Evolutionary conservation across 768 basidiomycete species (phyloP), one percentile per base, ranked within the genome.

Genomic region (Xerocomus potaroensis): DNA sequence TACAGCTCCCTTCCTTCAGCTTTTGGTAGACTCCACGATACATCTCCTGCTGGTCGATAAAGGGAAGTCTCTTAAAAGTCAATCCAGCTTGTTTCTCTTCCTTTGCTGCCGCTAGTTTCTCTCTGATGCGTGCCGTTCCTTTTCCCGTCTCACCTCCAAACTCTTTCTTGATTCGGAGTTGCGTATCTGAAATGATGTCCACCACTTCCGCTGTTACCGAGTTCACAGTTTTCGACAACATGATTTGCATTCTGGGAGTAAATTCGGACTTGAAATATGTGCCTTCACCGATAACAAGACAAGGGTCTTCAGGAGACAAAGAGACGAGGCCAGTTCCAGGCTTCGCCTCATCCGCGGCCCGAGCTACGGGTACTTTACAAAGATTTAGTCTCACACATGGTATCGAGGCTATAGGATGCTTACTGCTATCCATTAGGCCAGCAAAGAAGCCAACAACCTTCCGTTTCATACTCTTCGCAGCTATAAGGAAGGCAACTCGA

Each of bases 21-120:
- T 81, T 79, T 61, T 91, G 76, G 66, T 96, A 99, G 5, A 98
- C 96, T 49, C 90, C 77, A 15, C 84, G 81, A 67, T 98, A 99
- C 84, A 96, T 97, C 43, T 90, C 81, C 51, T 87, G 81, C 63
- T 98, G 96, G 70, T 99, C 89, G 51, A 99, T 81, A 62, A 84
- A 84, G 1, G 94, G 92, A 47, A 98, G 67, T 31, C 72, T 74
- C 68, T 93, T 92, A 76, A 83, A 97, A 14, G 82, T 72, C 38
- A 95, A 51, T 0, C 94, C 93, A 21, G 61, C 63, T 30, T 72
- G 56, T 9, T 83, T 82, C 36, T 79, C 69, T 38, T 70, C 69
- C 47, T 75, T 73, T 29, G 77, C 59, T 59, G 91, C 86, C 29
- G 75, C 71, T 41, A 81, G 53, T 62, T 81, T 82, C 55, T 91